Base-by-base conservation (phyloP, 306 rosid species). In the Lathyrus sativus region DNA sequence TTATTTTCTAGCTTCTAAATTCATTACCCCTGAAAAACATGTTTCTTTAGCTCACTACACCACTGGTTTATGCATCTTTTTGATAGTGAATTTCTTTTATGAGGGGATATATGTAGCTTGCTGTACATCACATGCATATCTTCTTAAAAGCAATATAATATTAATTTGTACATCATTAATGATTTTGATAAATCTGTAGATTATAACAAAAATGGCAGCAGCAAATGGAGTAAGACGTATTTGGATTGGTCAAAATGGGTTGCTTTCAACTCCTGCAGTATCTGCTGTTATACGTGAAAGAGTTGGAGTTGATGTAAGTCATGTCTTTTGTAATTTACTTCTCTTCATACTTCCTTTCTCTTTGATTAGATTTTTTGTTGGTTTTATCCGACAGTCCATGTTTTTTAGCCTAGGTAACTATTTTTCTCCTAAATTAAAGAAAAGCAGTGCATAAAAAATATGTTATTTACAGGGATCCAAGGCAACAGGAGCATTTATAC, bases 231-330 rank as follows among this genome's bases (percentile, higher is more conserved):
- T 88, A 35, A 87, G 95, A 49, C 85, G 96, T 71, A 75, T 90
- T 81, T 95, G 97, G 96, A 76, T 95, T 56, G 99, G 99, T 71
- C 95, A 85, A 76, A 95, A 95, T 79, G 96, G 92, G 48, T 78
- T 95, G 87, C 99, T 95, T 56, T 95, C 99, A 13, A 95, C 99
- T 79, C 99, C 99, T 81, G 99, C 99, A 38, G 99, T 95, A 46
- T 95, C 97, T 33, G 96, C 89, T 72, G 96, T 95, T 17, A 86
- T 95, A 51, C 96, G 99, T 66, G 96, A 95, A 81, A 84, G 99
- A 87, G 86, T 81, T 78, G 97, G 96, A 46, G 82, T 46, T 44
- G 97, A 95, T 62, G 99, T 95, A 77, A 78, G 97, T 84, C 67
- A 18, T 53, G 6, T 51, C 83, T 37, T 56, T 28, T 76, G 26